Conservation (phyloP, 2,329 filamentous ascomycete genomes). For the Ophiostoma pallidulum region DNA sequence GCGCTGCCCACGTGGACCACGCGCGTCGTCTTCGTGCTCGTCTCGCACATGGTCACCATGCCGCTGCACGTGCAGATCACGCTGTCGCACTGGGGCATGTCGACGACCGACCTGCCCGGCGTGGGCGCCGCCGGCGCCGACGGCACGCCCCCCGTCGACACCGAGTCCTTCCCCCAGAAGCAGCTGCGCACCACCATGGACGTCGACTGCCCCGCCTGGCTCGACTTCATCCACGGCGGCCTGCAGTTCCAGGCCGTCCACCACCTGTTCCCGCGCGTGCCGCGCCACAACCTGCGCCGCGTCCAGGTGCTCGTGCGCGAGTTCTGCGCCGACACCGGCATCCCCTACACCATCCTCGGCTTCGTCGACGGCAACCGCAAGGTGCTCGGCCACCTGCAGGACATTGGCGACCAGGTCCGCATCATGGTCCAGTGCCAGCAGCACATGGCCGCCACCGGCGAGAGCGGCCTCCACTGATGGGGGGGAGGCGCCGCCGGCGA, state of each 20-base stretch:
- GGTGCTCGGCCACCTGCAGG: slow-evolving; percentile 37
- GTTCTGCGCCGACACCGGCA: slow-evolving; percentile 55
- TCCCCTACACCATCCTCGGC: slow-evolving; percentile 51
- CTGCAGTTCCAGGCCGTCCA: slow-evolving; percentile 66
- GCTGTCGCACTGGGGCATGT: slow-evolving; percentile 64
- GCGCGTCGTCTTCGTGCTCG: slow-evolving; percentile 52
- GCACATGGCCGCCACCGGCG: slow-evolving; percentile 38
- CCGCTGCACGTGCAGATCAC: slow-evolving; percentile 65
- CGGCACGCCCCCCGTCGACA: too few relatives aligned
- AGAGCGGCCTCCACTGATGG: slow-evolving; percentile 30
- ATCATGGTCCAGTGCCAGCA: slow-evolving; percentile 49
- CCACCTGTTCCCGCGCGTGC: slow-evolving; percentile 59
- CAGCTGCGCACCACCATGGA: slow-evolving; percentile 67
- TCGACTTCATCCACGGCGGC: slow-evolving; percentile 64
- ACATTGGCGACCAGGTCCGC: slow-evolving; percentile 52
- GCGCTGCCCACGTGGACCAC: slow-evolving; percentile 47
- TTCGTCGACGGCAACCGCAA: slow-evolving; percentile 55
- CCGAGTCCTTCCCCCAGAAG: slow-evolving; percentile 59
- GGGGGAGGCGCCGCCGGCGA: too few relatives aligned
- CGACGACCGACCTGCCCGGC: slow-evolving; percentile 53
- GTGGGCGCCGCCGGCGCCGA: too few relatives aligned
- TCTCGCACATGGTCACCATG: slow-evolving; percentile 57
- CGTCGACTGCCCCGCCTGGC: slow-evolving; percentile 60
- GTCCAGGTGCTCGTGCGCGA: slow-evolving; percentile 51
- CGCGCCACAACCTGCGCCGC: slow-evolving; percentile 56